A percentile compares a stretch with the other conserved stretches of the same genome.
phyloP scores from a whole-genome alignment of 176 grass and related monocot species.

The Triticum urartu region DNA sequence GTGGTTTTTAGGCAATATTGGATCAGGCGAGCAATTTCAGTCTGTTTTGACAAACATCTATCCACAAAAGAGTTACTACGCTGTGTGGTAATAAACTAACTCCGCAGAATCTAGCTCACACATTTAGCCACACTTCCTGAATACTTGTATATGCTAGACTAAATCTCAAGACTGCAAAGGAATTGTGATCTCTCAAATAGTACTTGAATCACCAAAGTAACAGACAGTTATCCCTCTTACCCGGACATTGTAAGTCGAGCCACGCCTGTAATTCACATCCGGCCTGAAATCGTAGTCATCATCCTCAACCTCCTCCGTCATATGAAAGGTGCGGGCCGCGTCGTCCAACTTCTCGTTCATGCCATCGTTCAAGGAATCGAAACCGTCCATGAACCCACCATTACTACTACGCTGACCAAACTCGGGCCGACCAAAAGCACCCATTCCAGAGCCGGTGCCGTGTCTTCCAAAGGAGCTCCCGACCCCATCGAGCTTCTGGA shows the following conservation, averaged over 20 bases:
- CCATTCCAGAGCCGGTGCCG: conserved; percentile 17
- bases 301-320: conserved; percentile 32
- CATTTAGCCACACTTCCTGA: background rate
- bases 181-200: background rate
- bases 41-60: conserved; percentile 20
- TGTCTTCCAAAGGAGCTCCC: conserved; percentile 31
- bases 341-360: conserved; percentile 50
- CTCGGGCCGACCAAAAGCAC: background rate
- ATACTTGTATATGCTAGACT: background rate
- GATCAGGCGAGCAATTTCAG: background rate
- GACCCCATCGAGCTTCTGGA: conserved; percentile 47
- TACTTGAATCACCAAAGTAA: conserved; percentile 1
- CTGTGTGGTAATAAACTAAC: background rate
- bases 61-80: background rate
- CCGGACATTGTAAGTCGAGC: conserved; percentile 49
- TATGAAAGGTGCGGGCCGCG: conserved; percentile 33
- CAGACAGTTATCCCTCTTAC: conserved; percentile 38
- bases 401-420: background rate
- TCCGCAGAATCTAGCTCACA: background rate
- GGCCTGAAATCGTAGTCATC: conserved; percentile 64
- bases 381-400: background rate
- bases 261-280: conserved; percentile 52
- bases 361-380: conserved; percentile 66
- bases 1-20: background rate
- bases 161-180: background rate